Percentiles rank a stretch among this genome's conserved stretches.
Evolutionary conservation across 257 asterid genomes (phyloP).

Genomic region (Jacaranda mimosifolia): DNA sequence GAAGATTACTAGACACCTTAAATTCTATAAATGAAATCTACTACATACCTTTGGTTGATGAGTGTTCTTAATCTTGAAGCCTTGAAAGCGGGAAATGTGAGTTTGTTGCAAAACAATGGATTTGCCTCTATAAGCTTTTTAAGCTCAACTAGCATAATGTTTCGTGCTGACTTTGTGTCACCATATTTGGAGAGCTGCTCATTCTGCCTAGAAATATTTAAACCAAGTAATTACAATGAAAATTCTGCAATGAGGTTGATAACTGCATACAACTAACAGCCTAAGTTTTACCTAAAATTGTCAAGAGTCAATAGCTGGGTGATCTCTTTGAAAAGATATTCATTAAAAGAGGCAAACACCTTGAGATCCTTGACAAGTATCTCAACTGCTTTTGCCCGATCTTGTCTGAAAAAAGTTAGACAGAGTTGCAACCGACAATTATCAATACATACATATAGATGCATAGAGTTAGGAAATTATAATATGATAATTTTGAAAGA

Average conservation of each 20-base stretch:
- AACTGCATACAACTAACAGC: constrained; percentile 26
- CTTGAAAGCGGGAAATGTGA: constrained; percentile 78
- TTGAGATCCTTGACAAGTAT: constrained; percentile 93
- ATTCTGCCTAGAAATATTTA: constrained; percentile 72
- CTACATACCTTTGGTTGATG: constrained; percentile 83
- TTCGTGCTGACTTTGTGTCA: constrained; percentile 92
- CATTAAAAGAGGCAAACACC: constrained; percentile 92
- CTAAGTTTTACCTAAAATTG: constrained; percentile 75
- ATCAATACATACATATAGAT: constrained; percentile 30
- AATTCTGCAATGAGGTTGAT: constrained; percentile 3
- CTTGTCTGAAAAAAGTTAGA: constrained; percentile 63
- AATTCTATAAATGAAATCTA: constrained; percentile 22
- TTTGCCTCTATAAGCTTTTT: constrained; percentile 94
- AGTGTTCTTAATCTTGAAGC: constrained; percentile 91
- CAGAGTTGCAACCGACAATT: constrained; percentile 17
- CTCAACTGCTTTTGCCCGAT: constrained; percentile 90
- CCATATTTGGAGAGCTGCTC: constrained; percentile 98
- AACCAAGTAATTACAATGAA: constrained; percentile 31
- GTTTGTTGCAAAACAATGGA: constrained; percentile 91
- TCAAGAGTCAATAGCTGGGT: constrained; percentile 80
- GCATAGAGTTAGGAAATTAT: constrained; percentile 9
- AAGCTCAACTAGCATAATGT: constrained; percentile 86
- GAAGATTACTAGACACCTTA: constrained; percentile 14
- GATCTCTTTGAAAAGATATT: constrained; percentile 93
- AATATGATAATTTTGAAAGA: constrained; percentile 18